phyloP scores from a whole-genome alignment of 805 yeast genomes.

The Metschnikowia baotianmanensis region DNA sequence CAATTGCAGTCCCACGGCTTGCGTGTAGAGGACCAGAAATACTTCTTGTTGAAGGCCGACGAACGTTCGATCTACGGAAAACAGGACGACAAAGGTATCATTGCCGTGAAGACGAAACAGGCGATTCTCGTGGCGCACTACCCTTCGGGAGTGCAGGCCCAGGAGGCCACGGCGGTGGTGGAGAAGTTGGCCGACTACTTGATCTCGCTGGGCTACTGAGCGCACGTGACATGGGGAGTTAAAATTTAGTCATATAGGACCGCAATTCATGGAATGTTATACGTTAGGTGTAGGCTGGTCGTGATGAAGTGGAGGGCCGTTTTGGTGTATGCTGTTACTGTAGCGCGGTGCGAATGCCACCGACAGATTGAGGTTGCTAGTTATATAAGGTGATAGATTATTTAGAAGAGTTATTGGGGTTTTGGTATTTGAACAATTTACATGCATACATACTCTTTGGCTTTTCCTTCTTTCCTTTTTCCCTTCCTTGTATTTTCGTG shows the following conservation, averaged over 20 bases:
- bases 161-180: slow-evolving; percentile 91
- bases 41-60: slow-evolving; percentile 85
- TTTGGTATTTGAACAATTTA: too few species aligned
- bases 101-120: slow-evolving; percentile 91
- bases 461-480: too few species aligned
- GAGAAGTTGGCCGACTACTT: slow-evolving; percentile 95
- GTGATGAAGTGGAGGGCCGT: too few species aligned
- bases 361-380: too few species aligned
- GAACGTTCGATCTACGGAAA: slow-evolving; percentile 93
- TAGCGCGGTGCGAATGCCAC: too few species aligned
- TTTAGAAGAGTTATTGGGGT: too few species aligned
- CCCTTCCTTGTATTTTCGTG: too few species aligned
- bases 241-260: slow-evolving; percentile 5
- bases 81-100: slow-evolving; percentile 79
- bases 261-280: slow-evolving; percentile 1
- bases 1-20: slow-evolving; percentile 82
- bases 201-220: slow-evolving; percentile 77
- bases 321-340: too few species aligned
- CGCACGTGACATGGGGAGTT: not conserved
- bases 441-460: too few species aligned
- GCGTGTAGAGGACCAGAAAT: slow-evolving; percentile 81
- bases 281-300: not conserved
- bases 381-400: too few species aligned
- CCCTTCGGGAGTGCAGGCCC: slow-evolving; percentile 86
- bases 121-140: slow-evolving; percentile 93